Conservation (phyloP, 768 basidiomycete species). For the Coprinopsis strossmayeri region DNA sequence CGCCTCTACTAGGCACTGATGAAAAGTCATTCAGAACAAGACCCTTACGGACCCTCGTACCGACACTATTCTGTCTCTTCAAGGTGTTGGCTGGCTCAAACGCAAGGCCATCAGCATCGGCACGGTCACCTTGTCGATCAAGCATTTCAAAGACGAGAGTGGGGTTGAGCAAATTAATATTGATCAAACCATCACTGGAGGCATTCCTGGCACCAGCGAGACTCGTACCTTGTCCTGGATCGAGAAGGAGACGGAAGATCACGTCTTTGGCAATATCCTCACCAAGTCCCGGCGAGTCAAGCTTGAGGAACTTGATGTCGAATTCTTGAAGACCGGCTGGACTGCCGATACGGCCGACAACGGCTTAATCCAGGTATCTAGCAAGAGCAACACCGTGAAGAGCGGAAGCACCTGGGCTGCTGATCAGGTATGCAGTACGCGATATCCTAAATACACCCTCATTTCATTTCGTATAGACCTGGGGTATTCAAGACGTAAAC, state of each 20-base stretch:
- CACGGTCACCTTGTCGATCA: constrained; percentile 53
- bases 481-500: constrained; percentile 60
- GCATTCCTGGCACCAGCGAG: constrained; percentile 53
- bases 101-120: constrained; percentile 54
- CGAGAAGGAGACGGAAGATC: constrained; percentile 46
- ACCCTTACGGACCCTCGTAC: constrained; percentile 46
- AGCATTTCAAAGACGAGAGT: constrained; percentile 56
- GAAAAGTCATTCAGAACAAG: constrained; percentile 48
- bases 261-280: constrained; percentile 54
- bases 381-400: constrained; percentile 58
- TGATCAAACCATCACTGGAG: constrained; percentile 58
- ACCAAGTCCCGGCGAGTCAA: constrained; percentile 48
- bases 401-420: constrained; percentile 56
- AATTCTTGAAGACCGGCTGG: constrained; percentile 36
- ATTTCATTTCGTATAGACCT: constrained; percentile 27
- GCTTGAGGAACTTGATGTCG: constrained; percentile 38
- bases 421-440: constrained; percentile 47
- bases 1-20: not conserved
- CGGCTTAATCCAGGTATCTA: constrained; percentile 38
- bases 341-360: constrained; percentile 33
- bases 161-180: constrained; percentile 63
- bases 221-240: constrained; percentile 51
- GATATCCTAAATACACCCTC: not conserved
- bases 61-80: constrained; percentile 59
- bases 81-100: constrained; percentile 70